Conservation (phyloP, 192 early-diverging fungal species). For the Powellomyces hirtus region DNA sequence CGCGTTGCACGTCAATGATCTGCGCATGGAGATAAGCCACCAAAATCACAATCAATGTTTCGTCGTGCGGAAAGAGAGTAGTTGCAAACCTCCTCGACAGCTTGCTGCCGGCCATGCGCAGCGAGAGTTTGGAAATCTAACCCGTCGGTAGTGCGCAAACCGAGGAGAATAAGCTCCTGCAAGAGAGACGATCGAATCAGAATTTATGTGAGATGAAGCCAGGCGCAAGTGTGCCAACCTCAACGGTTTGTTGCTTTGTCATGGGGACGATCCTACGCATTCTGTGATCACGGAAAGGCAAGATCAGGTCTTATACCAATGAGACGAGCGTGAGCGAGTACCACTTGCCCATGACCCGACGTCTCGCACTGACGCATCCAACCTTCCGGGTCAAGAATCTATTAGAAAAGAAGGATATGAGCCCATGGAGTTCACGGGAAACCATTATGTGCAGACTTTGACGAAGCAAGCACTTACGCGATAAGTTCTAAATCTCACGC, state of each 20-base stretch:
- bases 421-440: too few relatives aligned
- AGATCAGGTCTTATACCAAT: background rate
- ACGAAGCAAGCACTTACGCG: slow-evolving; percentile 9
- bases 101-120: too few relatives aligned
- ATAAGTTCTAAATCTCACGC: slow-evolving; percentile 23
- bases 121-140: background rate
- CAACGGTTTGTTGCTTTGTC: background rate
- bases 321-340: background rate
- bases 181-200: too few relatives aligned
- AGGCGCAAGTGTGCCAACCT: background rate
- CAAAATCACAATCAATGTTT: background rate
- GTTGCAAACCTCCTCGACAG: too few relatives aligned
- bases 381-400: slow-evolving; percentile 27
- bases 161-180: slow-evolving; percentile 11
- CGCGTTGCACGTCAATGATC: background rate
- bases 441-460: background rate
- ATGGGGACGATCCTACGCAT: slow-evolving; percentile 13
- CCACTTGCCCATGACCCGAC: slow-evolving; percentile 30
- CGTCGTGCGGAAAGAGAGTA: background rate
- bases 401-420: too few relatives aligned
- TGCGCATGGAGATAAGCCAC: too few relatives aligned
- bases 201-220: background rate
- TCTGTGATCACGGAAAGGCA: slow-evolving; percentile 4
- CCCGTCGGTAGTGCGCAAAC: slow-evolving; percentile 13
- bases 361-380: slow-evolving; percentile 34